These are phyloP conservation scores for Lachnellula arida DNA, from an alignment of 2,329 filamentous ascomycete genomes.

Conservation along the genomic window DNA sequence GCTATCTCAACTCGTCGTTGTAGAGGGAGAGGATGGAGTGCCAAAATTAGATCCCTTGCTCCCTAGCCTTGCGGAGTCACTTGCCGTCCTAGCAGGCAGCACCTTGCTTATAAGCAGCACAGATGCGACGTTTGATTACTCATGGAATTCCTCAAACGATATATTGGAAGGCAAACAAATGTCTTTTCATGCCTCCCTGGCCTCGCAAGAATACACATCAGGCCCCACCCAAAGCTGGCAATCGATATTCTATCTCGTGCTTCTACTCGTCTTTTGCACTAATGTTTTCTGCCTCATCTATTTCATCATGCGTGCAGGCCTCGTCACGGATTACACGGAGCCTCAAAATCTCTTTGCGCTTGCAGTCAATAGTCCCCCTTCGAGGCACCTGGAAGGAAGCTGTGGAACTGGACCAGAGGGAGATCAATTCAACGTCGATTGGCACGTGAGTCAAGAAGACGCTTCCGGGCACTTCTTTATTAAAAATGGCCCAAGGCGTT, in stretches of 20 bases:
- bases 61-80: constrained; percentile 66
- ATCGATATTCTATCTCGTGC: constrained; percentile 60
- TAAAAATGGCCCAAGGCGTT: constrained; percentile 50
- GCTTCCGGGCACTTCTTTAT: constrained; percentile 50
- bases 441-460: constrained; percentile 41
- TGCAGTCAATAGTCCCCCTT: constrained; percentile 61
- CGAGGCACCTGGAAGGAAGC: constrained; percentile 44
- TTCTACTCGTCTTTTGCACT: constrained; percentile 60
- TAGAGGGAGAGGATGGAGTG: constrained; percentile 37
- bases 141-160: constrained; percentile 43
- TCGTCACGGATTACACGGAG: constrained; percentile 76
- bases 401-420: constrained; percentile 49
- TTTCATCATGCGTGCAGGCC: constrained; percentile 47
- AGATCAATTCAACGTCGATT: constrained; percentile 34
- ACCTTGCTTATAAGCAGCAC: constrained; percentile 59
- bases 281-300: constrained; percentile 64
- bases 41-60: constrained; percentile 33
- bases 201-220: constrained; percentile 65
- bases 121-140: constrained; percentile 56
- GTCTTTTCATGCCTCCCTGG: constrained; percentile 59
- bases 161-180: constrained; percentile 45
- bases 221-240: constrained; percentile 59
- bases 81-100: constrained; percentile 64
- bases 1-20: constrained; percentile 50
- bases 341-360: constrained; percentile 70